Percentiles rank a stretch among this genome's conserved stretches.
Evolutionary conservation across 1,284 basidiomycete genomes (phyloP).

Genomic region (Puccinia hordei): DNA sequence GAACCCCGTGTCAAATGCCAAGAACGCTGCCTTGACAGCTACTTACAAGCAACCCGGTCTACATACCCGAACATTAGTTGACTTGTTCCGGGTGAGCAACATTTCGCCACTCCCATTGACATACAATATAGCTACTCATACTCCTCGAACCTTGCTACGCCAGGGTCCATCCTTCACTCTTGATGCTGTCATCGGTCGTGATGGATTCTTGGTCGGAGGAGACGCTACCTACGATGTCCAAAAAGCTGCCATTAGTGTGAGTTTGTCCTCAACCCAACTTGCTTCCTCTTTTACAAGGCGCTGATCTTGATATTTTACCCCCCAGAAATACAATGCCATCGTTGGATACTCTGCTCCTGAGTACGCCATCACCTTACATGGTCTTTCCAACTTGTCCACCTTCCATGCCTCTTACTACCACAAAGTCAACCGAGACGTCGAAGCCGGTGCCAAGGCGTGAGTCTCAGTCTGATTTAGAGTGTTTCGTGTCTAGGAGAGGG

Average conservation of each 20-base stretch:
- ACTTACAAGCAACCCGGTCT: constrained; percentile 96
- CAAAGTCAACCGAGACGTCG: constrained; percentile 88
- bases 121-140: constrained; percentile 37
- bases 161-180: constrained; percentile 46
- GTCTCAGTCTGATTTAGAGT: background rate
- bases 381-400: constrained; percentile 88
- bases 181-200: constrained; percentile 75
- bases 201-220: constrained; percentile 94
- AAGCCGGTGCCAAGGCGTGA: constrained; percentile 89
- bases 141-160: background rate
- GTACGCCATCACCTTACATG: constrained; percentile 93
- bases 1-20: constrained; percentile 75
- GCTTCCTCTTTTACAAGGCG: background rate
- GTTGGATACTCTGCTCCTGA: constrained; percentile 93
- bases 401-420: constrained; percentile 99
- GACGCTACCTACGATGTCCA: constrained; percentile 97
- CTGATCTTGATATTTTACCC: background rate
- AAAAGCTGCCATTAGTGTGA: constrained; percentile 76
- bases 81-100: constrained; percentile 82
- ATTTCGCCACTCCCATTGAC: constrained; percentile 49
- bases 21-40: constrained; percentile 77
- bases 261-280: background rate
- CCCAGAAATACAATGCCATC: constrained; percentile 80
- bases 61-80: constrained; percentile 87
- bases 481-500: background rate